Percentiles rank a stretch among this genome's conserved stretches.
Conservation (phyloP, 495 filamentous ascomycete species). For the Aspergillus conjunctus region DNA sequence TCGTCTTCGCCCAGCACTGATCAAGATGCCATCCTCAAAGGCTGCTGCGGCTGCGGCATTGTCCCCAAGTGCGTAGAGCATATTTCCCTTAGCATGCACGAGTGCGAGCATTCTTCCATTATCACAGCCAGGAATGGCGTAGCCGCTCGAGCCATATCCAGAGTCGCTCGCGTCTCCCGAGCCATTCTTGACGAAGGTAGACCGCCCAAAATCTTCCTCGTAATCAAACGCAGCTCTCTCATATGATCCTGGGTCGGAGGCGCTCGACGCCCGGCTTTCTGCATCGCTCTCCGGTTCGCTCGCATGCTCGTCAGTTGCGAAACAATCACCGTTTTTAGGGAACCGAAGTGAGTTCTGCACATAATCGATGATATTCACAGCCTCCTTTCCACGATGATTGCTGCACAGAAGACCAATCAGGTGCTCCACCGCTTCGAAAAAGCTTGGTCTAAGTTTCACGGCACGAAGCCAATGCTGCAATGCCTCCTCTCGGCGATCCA, state of each 20-base stretch:
- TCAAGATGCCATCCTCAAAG: conserved; percentile 93
- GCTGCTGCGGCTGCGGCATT: conserved; percentile 81
- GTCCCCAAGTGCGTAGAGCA: conserved; percentile 91
- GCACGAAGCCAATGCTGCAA: conserved; percentile 83
- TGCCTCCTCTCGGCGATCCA: conserved; percentile 82
- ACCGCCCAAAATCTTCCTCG: conserved; percentile 47
- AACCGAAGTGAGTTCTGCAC: conserved; percentile 77
- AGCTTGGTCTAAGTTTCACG: conserved; percentile 80
- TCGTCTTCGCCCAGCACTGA: conserved; percentile 73
- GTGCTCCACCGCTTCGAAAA: conserved; percentile 97
- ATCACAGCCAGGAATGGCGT: conserved; percentile 81
- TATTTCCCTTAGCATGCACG: conserved; percentile 96
- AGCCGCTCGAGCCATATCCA: conserved; percentile 82
- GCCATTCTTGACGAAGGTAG: conserved; percentile 29
- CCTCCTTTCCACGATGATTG: conserved; percentile 79
- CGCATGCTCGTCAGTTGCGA: conserved; percentile 53
- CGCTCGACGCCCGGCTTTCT: conserved; percentile 53
- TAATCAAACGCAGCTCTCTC: conserved; percentile 62
- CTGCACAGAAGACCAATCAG: conserved; percentile 85
- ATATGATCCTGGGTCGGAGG: conserved; percentile 51
- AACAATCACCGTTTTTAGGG: conserved; percentile 48
- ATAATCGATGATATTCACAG: conserved; percentile 84
- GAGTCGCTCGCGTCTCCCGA: conserved; percentile 38
- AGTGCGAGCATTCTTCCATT: conserved; percentile 92
- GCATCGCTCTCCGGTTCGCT: conserved; percentile 59